These are phyloP conservation scores for Galerina sulciceps DNA, from an alignment of 768 basidiomycete species.

Conservation along the genomic window DNA sequence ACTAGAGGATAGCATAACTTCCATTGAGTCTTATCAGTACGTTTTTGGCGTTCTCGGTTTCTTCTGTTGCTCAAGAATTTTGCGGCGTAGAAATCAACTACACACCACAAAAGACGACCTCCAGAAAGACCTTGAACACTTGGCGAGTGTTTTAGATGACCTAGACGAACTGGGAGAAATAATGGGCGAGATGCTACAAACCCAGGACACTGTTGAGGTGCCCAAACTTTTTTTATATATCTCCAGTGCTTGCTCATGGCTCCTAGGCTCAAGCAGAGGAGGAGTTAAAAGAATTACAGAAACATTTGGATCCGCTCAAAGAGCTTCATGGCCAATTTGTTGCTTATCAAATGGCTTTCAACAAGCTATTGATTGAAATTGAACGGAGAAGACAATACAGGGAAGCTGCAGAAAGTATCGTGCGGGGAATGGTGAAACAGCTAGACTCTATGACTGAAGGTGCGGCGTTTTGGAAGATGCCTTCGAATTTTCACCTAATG, in stretches of 20 bases:
- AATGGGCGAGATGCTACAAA: conserved; percentile 76
- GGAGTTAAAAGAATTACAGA: conserved; percentile 58
- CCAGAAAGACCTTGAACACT: conserved; percentile 52
- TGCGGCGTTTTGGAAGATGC: conserved; percentile 26
- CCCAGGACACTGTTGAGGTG: conserved; percentile 74
- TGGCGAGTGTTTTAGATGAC: conserved; percentile 57
- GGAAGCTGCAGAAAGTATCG: conserved; percentile 66
- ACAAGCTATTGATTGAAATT: conserved; percentile 75
- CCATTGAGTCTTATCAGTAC: conserved; percentile 63
- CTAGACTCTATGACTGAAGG: conserved; percentile 71
- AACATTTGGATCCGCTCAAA: conserved; percentile 46
- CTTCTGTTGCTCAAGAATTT: background rate
- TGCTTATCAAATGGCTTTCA: conserved; percentile 74
- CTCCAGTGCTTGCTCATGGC: background rate
- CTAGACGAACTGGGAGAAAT: conserved; percentile 81
- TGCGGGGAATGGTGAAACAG: conserved; percentile 67
- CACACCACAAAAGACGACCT: conserved; percentile 43
- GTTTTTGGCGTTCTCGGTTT: conserved; percentile 24
- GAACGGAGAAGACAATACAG: conserved; percentile 68
- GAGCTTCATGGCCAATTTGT: conserved; percentile 67
- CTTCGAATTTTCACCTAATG: background rate
- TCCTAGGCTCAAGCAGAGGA: conserved; percentile 54
- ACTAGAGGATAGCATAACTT: conserved; percentile 59
- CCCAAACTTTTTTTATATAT: background rate
- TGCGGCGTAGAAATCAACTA: conserved; percentile 51